Evolutionary conservation across 2,329 filamentous ascomycete genomes (phyloP).

Genomic region (Xylaria sp.): DNA sequence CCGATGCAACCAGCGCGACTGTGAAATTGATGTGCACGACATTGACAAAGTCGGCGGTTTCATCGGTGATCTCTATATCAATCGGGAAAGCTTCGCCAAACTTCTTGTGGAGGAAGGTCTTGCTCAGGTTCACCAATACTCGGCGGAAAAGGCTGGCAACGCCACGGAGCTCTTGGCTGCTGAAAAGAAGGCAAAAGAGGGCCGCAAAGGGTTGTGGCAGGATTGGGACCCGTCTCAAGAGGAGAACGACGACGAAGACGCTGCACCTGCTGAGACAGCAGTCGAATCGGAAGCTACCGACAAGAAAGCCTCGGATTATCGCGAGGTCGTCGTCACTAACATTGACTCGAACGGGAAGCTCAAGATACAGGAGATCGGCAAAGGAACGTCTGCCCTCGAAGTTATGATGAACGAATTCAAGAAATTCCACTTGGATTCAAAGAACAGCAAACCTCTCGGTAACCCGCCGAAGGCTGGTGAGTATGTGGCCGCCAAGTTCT

Average conservation of each 20-base stretch:
- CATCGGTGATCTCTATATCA: conserved; percentile 92
- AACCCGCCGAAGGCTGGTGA: conserved; percentile 90
- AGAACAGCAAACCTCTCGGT: conserved; percentile 78
- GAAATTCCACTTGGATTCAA: conserved; percentile 85
- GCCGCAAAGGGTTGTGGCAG: conserved; percentile 87
- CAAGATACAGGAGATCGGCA: conserved; percentile 91
- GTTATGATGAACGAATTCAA: conserved; percentile 91
- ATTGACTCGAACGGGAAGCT: conserved; percentile 83
- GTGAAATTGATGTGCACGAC: conserved; percentile 93
- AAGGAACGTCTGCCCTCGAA: conserved; percentile 84
- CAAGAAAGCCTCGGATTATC: conserved; percentile 83
- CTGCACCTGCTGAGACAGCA: conserved; percentile 61
- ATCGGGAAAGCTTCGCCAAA: conserved; percentile 96
- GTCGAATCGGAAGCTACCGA: conserved; percentile 64
- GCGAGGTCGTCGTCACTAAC: conserved; percentile 91
- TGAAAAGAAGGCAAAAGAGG: conserved; percentile 89
- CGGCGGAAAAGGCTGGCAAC: conserved; percentile 94
- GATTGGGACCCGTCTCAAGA: conserved; percentile 94
- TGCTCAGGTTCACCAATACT: conserved; percentile 91
- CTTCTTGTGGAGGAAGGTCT: conserved; percentile 92
- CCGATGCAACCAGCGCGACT: conserved; percentile 91
- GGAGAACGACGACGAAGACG: conserved; percentile 67
- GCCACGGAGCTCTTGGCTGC: conserved; percentile 86
- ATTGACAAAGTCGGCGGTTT: conserved; percentile 98
- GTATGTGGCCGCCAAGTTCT: conserved; percentile 90